Base-by-base conservation (phyloP, 805 yeast species). In the Wickerhamomyces queroliae region DNA sequence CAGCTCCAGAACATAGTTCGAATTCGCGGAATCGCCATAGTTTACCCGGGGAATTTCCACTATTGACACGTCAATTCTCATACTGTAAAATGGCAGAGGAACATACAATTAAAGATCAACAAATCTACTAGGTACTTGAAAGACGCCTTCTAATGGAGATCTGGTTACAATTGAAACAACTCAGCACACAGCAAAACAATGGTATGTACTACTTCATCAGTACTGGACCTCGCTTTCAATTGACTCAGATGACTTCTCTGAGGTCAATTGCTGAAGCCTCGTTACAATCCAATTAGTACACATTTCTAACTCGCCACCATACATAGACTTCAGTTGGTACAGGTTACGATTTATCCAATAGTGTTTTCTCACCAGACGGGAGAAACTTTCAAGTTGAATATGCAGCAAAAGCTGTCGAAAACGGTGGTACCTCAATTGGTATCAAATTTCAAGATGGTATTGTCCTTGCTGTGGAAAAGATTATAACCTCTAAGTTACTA, bases 361-460 rank as follows among this genome's bases (percentile, higher is more conserved):
- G 95, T 67, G 96, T 91, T 46, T 93, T 93, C 68, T 64, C 71
- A n/a, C 68, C 73, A 63, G 96, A 88, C 61, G 95, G 95, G 30
- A 76, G 95, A 68, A 87, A 86, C 63, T 93, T 93, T 69, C 99
- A 93, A 64, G 99, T 93, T 16, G 99, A 93, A 63, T 93, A 93
- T 56, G 99, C 99, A 24, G 74, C 84, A 55, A 93, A 93, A 60
- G 99, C 99, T 2, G 98, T 91, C 3, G 99, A 93, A 63, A 90
- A 89, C 56, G 96, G 96, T 36, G 95, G 96, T 10, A 93, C 99
- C 0, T 81, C 97, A 17, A 72, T 93, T 52, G 99, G 97, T 30
- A 82, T 93, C 59, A 85, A 86, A 59, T 88, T 85, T 66, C 76
- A 77, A 54, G 98, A 91, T 59, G 99, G 99, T 39, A 75, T 93